Conservation (phyloP, 2,329 filamentous ascomycete genomes). For the Clathrospora elynae region DNA sequence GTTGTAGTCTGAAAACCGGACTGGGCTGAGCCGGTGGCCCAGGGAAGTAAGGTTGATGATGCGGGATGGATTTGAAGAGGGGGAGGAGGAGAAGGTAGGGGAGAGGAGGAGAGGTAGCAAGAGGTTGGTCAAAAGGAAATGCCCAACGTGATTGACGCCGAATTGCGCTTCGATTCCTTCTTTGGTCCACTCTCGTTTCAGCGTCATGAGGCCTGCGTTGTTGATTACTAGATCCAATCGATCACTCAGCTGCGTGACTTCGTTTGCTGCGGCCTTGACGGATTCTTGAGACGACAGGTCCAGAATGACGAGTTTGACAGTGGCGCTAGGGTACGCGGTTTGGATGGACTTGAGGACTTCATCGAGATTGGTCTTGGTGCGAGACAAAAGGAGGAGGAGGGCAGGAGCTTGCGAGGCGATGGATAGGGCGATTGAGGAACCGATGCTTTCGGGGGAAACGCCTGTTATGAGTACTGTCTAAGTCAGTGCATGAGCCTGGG, state of each 20-base stretch:
- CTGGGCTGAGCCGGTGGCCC: constrained; percentile 34
- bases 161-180: constrained; percentile 58
- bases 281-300: constrained; percentile 49
- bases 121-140: constrained; percentile 53
- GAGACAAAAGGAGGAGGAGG: constrained; percentile 48
- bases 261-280: constrained; percentile 44
- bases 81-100: constrained; percentile 39
- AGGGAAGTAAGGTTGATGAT: constrained; percentile 41
- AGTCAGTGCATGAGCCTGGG: too few species aligned
- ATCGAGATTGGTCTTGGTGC: constrained; percentile 51
- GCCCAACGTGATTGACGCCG: constrained; percentile 56
- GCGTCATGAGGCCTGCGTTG: constrained; percentile 52
- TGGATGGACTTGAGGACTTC: constrained; percentile 47
- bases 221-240: constrained; percentile 53
- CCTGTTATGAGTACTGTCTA: constrained; percentile 49
- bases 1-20: constrained; percentile 54
- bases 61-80: constrained; percentile 29
- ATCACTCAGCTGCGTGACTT: constrained; percentile 31
- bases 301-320: constrained; percentile 31
- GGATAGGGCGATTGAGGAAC: constrained; percentile 35
- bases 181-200: constrained; percentile 36
- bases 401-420: constrained; percentile 36
- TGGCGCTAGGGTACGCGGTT: constrained; percentile 35
- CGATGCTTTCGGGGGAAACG: constrained; percentile 38
- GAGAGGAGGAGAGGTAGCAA: constrained; percentile 49